phyloP scores from a whole-genome alignment of 78 protist genomes.

The Speleostelium caveatum region DNA sequence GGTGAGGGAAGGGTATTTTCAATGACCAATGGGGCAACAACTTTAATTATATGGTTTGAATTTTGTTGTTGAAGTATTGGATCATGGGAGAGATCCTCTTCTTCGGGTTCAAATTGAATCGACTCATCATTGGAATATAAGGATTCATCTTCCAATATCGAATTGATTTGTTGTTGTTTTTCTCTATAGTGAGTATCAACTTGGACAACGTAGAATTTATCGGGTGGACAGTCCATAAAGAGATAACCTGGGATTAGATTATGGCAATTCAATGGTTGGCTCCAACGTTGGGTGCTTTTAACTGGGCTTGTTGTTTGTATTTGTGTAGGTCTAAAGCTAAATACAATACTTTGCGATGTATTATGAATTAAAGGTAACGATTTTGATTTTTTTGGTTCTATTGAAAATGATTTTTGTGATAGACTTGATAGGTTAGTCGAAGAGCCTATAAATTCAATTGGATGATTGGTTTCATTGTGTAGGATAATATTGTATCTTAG shows the following conservation, averaged over 20 bases:
- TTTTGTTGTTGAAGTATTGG: not conserved
- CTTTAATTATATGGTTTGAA: constrained; percentile 47
- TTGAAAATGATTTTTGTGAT: not conserved
- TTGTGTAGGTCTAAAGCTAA: constrained; percentile 27
- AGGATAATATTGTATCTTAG: constrained; percentile 35
- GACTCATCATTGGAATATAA: not conserved
- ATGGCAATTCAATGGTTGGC: not conserved
- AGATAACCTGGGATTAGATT: not conserved
- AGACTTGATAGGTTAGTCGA: not conserved
- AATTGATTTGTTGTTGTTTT: not conserved
- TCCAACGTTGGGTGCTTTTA: constrained; percentile 18
- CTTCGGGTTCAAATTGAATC: not conserved
- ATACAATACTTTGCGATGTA: not conserved
- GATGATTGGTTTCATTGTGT: constrained; percentile 33
- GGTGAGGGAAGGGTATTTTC: constrained; percentile 3
- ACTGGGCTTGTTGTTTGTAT: no score
- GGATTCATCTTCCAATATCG: not conserved
- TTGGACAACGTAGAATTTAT: constrained; percentile 13
- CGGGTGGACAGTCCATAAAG: constrained; percentile 43
- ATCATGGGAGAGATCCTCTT: not conserved
- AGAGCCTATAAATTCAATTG: constrained; percentile 9
- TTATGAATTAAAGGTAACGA: constrained; percentile 9
- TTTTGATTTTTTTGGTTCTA: constrained; percentile 39
- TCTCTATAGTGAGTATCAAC: constrained; percentile 23
- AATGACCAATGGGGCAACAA: constrained; percentile 47